Conservation (phyloP, 2,329 filamentous ascomycete species). For the Penicillium psychrosexuale region DNA sequence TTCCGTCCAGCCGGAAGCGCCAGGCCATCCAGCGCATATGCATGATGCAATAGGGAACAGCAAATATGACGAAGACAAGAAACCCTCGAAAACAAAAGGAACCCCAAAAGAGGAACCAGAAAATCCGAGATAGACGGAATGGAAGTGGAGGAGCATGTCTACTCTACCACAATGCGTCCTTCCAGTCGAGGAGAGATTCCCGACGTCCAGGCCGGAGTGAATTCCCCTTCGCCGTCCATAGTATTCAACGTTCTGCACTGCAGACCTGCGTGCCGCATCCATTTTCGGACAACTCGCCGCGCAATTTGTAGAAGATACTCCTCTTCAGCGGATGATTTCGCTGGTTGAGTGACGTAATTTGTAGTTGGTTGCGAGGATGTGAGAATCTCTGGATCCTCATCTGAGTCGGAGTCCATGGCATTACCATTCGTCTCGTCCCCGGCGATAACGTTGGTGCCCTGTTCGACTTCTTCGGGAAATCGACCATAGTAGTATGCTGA, state of each 20-base stretch:
- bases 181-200: slow-evolving; percentile 76
- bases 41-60: background rate
- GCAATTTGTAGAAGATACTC: slow-evolving; percentile 61
- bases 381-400: slow-evolving; percentile 41
- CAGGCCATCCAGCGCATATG: background rate
- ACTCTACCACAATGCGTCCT: slow-evolving; percentile 60
- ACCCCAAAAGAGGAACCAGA: background rate
- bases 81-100: background rate
- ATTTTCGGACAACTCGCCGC: slow-evolving; percentile 67
- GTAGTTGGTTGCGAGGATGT: slow-evolving; percentile 31
- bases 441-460: background rate
- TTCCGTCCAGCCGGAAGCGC: background rate
- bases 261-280: slow-evolving; percentile 67
- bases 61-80: background rate
- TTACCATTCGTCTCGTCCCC: slow-evolving; percentile 25
- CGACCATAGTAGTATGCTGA: slow-evolving; percentile 31
- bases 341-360: slow-evolving; percentile 40
- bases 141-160: background rate
- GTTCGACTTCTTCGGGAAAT: slow-evolving; percentile 23
- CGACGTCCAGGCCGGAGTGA: slow-evolving; percentile 69
- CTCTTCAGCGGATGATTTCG: slow-evolving; percentile 46
- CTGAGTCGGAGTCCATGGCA: slow-evolving; percentile 44
- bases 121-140: background rate
- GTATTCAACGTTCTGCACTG: slow-evolving; percentile 47
- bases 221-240: slow-evolving; percentile 57